These are phyloP conservation scores for Trypanosoma theileri DNA, from an alignment of 208 protist species.

Conservation along the genomic window DNA sequence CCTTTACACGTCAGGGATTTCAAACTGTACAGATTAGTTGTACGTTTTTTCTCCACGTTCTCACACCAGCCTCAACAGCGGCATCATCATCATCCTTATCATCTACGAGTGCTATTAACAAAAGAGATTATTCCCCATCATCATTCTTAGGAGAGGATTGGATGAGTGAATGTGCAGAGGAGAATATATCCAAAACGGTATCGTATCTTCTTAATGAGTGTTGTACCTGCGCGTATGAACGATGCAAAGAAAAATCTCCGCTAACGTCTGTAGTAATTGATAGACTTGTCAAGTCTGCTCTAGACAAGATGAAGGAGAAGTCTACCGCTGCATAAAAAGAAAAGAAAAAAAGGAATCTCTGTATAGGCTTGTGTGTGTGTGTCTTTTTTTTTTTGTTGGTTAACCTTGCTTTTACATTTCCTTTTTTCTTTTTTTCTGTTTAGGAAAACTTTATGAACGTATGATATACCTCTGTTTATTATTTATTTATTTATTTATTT, in stretches of 20 bases:
- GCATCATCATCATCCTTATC: not conserved
- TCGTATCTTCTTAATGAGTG: conserved; percentile 69
- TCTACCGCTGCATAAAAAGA: not conserved
- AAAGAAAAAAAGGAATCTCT: conserved; percentile 18
- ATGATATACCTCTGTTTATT: too few relatives aligned
- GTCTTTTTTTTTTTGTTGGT: not conserved
- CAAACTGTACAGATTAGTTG: conserved; percentile 63
- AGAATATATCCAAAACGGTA: conserved; percentile 27
- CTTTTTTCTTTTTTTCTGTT: not conserved
- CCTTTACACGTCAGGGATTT: conserved; percentile 45
- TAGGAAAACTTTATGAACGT: too few relatives aligned
- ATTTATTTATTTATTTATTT: too few relatives aligned
- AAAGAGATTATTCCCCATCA: not conserved
- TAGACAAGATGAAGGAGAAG: conserved; percentile 4
- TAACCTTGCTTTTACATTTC: not conserved
- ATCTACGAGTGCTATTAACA: too few relatives aligned
- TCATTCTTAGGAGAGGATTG: conserved; percentile 23
- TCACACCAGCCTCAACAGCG: conserved; percentile 24
- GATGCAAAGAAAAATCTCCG: conserved; percentile 64
- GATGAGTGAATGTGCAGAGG: conserved; percentile 35
- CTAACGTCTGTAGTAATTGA: conserved; percentile 61
- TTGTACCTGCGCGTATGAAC: conserved; percentile 74
- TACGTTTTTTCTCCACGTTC: conserved; percentile 67
- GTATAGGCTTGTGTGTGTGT: not conserved
- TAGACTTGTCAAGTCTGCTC: conserved; percentile 36